Conservation (phyloP, 1,284 basidiomycete species). For the Ustilago shanxiensis region DNA sequence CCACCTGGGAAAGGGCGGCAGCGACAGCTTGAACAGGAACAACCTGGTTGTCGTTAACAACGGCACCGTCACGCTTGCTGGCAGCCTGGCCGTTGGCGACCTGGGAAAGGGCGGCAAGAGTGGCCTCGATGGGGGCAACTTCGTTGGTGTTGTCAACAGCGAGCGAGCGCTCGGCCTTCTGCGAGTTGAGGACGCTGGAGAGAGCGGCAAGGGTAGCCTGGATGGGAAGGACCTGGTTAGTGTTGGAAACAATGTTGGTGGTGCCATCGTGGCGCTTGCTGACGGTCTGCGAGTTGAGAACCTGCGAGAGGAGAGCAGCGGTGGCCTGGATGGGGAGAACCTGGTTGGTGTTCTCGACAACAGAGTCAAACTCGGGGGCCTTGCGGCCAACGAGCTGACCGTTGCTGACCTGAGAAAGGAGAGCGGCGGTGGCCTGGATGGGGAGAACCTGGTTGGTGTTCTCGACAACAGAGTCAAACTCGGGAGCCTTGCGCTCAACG, state of each 20-base stretch:
- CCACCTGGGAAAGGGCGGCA: conserved; percentile 47
- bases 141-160: conserved; percentile 39
- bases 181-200: conserved; percentile 38
- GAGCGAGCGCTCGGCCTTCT: conserved; percentile 25
- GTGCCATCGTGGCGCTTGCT: conserved; percentile 17
- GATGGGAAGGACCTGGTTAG: conserved; percentile 37
- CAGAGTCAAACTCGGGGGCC: conserved; percentile 15
- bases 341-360: conserved; percentile 33
- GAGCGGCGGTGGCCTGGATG: conserved; percentile 26
- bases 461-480: conserved; percentile 16
- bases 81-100: conserved; percentile 30
- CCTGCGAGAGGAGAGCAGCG: conserved; percentile 21
- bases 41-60: conserved; percentile 42
- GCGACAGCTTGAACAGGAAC: conserved; percentile 35
- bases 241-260: conserved; percentile 15
- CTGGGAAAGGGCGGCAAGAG: conserved; percentile 41
- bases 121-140: conserved; percentile 46
- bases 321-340: conserved; percentile 25
- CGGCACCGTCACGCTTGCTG: conserved; percentile 22
- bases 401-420: conserved; percentile 27
- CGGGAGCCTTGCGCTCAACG: conserved; percentile 17
- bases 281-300: conserved; percentile 15
- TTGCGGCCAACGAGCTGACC: conserved; percentile 9
- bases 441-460: conserved; percentile 35
- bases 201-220: conserved; percentile 43